A percentile compares a stretch with the other conserved stretches of the same genome.
Evolutionary conservation across 225 moss, liverwort and hornwort genomes (phyloP).

Genomic region (Marchantia paleacea): DNA sequence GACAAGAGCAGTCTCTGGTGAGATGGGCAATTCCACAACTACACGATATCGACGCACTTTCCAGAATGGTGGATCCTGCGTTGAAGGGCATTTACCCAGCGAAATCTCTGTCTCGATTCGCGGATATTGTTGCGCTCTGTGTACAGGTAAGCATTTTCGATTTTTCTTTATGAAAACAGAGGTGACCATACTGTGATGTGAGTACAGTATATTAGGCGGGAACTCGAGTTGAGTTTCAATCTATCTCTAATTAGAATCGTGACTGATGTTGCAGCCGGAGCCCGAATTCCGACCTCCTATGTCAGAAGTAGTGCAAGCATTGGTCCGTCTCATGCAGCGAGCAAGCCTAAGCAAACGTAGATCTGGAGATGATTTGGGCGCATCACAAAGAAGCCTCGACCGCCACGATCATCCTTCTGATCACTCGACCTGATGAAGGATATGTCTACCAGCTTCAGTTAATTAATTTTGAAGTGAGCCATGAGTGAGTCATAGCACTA

Average conservation of each 20-base stretch:
- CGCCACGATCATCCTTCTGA: constrained; percentile 28
- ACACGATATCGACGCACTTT: constrained; percentile 72
- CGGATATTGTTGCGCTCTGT: constrained; percentile 65
- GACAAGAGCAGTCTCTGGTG: constrained; percentile 67
- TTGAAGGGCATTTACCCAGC: constrained; percentile 78
- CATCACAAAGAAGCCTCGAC: constrained; percentile 54
- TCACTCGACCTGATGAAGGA: constrained; percentile 16
- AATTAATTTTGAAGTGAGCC: neutral
- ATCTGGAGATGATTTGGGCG: constrained; percentile 65
- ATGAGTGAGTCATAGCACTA: constrained; percentile 7
- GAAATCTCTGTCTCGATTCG: constrained; percentile 72
- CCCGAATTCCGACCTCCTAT: constrained; percentile 74
- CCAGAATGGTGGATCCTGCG: constrained; percentile 77
- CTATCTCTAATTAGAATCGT: neutral
- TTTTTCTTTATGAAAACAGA: neutral
- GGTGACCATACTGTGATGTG: neutral
- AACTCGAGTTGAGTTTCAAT: neutral
- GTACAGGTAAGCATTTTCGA: constrained; percentile 50
- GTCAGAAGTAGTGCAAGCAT: constrained; percentile 71
- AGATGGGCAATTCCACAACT: constrained; percentile 86
- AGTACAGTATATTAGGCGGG: neutral
- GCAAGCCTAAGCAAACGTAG: constrained; percentile 68
- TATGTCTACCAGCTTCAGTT: neutral
- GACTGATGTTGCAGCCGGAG: constrained; percentile 53
- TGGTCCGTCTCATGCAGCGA: constrained; percentile 70